A percentile compares a stretch with the other conserved stretches of the same genome.
Evolutionary conservation across 202 grass and related monocot genomes (phyloP).

Genomic region (Digitaria exilis): DNA sequence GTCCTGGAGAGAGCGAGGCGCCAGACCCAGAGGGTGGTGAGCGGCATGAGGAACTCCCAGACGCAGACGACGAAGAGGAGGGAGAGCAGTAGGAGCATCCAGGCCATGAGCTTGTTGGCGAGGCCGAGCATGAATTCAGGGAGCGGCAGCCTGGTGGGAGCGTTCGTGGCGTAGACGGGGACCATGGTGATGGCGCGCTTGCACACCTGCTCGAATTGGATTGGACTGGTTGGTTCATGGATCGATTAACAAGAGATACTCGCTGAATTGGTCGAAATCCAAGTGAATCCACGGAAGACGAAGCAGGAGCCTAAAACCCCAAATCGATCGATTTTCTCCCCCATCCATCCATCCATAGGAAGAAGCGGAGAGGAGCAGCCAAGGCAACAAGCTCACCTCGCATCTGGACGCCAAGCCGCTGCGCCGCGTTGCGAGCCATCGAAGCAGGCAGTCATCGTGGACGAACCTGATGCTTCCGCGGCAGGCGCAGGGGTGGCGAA

Average conservation of each 20-base stretch:
- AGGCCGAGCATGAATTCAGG: conserved; percentile 51
- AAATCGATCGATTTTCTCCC: too few relatives aligned
- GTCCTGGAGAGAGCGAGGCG: conserved; percentile 48
- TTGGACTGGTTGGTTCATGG: neutral
- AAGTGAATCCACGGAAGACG: neutral
- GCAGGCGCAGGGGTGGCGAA: conserved; percentile 58
- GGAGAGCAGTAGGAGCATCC: conserved; percentile 45
- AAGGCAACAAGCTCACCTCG: conserved; percentile 30
- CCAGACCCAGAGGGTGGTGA: conserved; percentile 53
- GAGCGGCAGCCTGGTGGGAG: conserved; percentile 49
- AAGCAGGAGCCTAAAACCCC: neutral
- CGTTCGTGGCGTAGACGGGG: conserved; percentile 46
- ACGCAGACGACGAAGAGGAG: conserved; percentile 50
- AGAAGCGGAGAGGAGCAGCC: too few relatives aligned
- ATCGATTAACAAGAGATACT: neutral
- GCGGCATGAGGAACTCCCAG: conserved; percentile 56
- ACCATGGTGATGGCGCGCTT: conserved; percentile 47
- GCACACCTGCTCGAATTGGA: conserved; percentile 44
- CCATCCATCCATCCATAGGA: too few relatives aligned
- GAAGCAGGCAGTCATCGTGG: conserved; percentile 61
- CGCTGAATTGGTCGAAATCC: neutral
- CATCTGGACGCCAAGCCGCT: conserved; percentile 23
- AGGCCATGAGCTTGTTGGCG: conserved; percentile 36
- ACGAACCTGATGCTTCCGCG: conserved; percentile 56
- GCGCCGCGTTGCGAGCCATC: conserved; percentile 48